These are phyloP conservation scores for Fusarium sp. DNA, from an alignment of 2,329 filamentous ascomycete genomes.

Conservation along the genomic window DNA sequence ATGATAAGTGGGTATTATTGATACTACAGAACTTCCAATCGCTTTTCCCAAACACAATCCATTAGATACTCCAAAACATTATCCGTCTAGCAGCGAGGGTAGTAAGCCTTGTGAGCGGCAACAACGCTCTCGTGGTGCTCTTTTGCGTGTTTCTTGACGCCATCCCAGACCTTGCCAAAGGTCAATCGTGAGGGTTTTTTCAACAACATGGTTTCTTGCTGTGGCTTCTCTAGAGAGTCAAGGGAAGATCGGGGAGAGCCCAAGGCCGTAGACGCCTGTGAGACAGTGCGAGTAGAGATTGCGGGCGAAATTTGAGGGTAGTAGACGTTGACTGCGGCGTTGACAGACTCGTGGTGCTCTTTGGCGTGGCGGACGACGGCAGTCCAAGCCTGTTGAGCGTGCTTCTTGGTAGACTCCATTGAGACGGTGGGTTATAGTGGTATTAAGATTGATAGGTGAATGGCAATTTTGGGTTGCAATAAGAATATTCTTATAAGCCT, in stretches of 20 bases:
- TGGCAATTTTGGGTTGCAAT: too few relatives aligned
- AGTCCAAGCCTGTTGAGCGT: neutral
- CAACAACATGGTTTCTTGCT: neutral
- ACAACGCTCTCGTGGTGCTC: neutral
- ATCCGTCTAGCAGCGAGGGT: neutral
- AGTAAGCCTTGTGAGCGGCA: neutral
- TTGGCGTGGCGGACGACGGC: constrained; percentile 12
- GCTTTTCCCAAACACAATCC: too few relatives aligned
- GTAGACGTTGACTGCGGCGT: constrained; percentile 5
- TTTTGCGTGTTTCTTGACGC: neutral
- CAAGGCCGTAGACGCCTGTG: neutral
- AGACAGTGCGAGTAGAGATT: neutral
- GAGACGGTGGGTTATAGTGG: too few relatives aligned
- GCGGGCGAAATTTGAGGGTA: neutral
- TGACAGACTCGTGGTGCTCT: constrained; percentile 14
- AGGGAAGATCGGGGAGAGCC: neutral
- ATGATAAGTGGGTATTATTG: too few relatives aligned
- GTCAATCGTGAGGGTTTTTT: neutral
- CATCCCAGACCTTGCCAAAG: neutral
- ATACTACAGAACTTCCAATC: too few relatives aligned
- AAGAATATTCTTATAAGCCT: too few relatives aligned
- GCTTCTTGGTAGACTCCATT: constrained; percentile 12
- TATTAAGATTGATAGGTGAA: neutral
- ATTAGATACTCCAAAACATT: too few relatives aligned
- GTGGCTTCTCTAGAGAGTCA: neutral